Evolutionary conservation across 2,329 filamentous ascomycete genomes (phyloP), one percentile per base, ranked within the genome.

Genomic region (Fusarium nurragi): DNA sequence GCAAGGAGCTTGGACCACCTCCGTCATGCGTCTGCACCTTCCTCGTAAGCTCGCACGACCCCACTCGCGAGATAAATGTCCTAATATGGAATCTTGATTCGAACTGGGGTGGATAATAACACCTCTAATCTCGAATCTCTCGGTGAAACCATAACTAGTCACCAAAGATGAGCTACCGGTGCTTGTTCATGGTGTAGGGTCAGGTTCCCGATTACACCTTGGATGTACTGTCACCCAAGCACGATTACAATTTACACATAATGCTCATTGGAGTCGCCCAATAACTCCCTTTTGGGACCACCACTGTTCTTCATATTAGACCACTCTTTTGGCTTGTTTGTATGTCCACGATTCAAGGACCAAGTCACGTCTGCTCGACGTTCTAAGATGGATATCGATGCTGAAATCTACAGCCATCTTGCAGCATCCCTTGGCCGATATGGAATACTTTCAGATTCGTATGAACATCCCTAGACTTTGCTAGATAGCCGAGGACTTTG

Each of bases 1-100:
- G 58, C 23, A 57, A 30, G 51, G 60, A 67, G 52, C 64, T 62
- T 55, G 55, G 64, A 52, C 64, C 64, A 68, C 34, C 28, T 19
- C 28, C 50, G 48, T 37, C 28, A 36, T 47, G 36, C 25, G 28
- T 10, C n/a, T 54, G 34, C 34, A 40, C 36, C 38, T 58, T 40
- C 38, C 30, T 47, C 34, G 25, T 44, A 45, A 49, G 52, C 40
- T 32, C 37, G 55, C 22, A 10, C 18, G 12, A 52, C 37, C 54
- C 56, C 57, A 60, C 56, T 50, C 32, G 40, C 41, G 26, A 61
- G 37, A 44, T 40, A 49, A 61, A 30, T 36, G 14, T 56, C 63
- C 48, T 39, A 28, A 57, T 57, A 21, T 47, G 50, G 55, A 57
- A 26, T 14, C 41, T 48, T 47, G n/a, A n/a, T 65, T 30, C 23